Evolutionary conservation across 441 rosid species (phyloP).

Genomic region (Sinapis alba): DNA sequence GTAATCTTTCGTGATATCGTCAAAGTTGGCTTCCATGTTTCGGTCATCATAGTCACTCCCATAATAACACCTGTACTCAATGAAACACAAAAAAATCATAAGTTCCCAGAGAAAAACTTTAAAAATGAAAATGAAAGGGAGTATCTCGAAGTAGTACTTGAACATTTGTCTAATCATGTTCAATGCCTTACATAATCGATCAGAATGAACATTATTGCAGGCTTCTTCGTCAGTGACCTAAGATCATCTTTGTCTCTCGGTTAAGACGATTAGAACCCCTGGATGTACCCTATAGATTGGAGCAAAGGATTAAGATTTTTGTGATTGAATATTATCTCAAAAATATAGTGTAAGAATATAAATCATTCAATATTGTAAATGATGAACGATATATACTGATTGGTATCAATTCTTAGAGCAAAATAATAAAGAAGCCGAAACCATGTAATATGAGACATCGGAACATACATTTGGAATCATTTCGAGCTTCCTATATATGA

Average conservation of each 20-base stretch:
- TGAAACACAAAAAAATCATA: constrained; percentile 9
- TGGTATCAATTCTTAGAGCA: no score
- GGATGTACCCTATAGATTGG: no score
- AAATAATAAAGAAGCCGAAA: no score
- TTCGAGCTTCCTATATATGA: no score
- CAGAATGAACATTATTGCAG: constrained; percentile 44
- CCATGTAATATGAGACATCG: no score
- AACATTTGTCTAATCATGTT: constrained; percentile 66
- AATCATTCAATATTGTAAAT: no score
- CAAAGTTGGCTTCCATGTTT: constrained; percentile 86
- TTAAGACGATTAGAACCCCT: no score
- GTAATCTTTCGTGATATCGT: constrained; percentile 73
- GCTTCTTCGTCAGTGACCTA: constrained; percentile 64
- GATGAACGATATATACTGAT: no score
- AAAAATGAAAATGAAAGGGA: not conserved
- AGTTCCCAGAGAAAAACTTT: not conserved
- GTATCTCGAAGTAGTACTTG: constrained; percentile 43
- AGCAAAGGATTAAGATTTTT: no score
- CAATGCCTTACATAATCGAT: constrained; percentile 53
- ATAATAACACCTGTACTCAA: constrained; percentile 48
- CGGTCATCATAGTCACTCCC: constrained; percentile 56
- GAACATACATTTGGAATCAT: no score
- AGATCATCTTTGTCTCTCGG: constrained; percentile 29
- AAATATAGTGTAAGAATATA: no score
- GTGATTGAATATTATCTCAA: no score